A percentile compares a stretch with the other conserved stretches of the same genome.
Conservation (phyloP, 768 basidiomycete species). For the Trametes punicea region DNA sequence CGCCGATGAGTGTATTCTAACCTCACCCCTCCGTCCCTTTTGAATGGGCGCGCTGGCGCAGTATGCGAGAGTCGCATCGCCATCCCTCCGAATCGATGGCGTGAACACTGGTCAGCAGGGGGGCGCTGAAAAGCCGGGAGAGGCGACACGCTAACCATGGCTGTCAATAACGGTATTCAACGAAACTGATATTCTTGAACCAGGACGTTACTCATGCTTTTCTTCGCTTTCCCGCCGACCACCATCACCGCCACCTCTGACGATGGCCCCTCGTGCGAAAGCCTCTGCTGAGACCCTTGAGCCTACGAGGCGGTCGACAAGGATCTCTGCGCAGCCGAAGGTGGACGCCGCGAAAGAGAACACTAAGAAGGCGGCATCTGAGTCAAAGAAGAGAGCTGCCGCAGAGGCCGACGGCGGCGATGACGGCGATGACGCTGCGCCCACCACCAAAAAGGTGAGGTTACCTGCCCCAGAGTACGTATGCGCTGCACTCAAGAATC, state of each 20-base stretch:
- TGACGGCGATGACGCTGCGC: slow-evolving; percentile 19
- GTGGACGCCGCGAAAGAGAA: slow-evolving; percentile 33
- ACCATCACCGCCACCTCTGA: background rate
- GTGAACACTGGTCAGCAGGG: slow-evolving; percentile 3
- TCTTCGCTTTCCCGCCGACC: slow-evolving; percentile 5
- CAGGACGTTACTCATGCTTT: slow-evolving; percentile 12
- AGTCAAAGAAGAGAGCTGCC: slow-evolving; percentile 37
- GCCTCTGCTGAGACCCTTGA: slow-evolving; percentile 31
- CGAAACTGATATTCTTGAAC: slow-evolving; percentile 1
- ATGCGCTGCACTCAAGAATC: too few relatives aligned
- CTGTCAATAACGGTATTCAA: slow-evolving; percentile 8
- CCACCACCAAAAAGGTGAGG: slow-evolving; percentile 26
- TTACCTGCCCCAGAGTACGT: too few relatives aligned
- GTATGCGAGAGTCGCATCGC: background rate
- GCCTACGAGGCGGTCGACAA: slow-evolving; percentile 50
- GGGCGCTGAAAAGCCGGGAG: background rate
- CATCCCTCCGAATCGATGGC: background rate
- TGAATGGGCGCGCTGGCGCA: background rate
- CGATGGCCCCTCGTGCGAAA: slow-evolving; percentile 21
- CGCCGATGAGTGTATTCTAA: too few relatives aligned
- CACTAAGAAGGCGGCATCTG: slow-evolving; percentile 29
- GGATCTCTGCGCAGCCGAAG: slow-evolving; percentile 50
- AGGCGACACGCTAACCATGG: slow-evolving; percentile 14
- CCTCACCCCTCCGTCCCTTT: background rate
- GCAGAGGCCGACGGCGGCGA: slow-evolving; percentile 25